A percentile compares a stretch with the other conserved stretches of the same genome.
phyloP scores from a whole-genome alignment of 441 rosid species.

The Populus hybrid region DNA sequence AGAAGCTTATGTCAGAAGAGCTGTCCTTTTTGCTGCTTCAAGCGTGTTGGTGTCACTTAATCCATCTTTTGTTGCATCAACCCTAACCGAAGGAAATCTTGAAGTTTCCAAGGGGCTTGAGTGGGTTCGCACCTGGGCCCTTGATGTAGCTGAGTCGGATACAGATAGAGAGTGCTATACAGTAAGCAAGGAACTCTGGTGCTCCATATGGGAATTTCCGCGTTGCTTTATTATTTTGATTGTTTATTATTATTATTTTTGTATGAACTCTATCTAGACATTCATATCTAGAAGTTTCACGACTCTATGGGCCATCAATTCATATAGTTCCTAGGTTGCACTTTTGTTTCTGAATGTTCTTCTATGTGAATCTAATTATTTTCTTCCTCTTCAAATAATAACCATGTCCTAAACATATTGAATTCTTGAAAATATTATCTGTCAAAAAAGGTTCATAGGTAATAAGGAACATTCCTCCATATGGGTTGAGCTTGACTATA shows the following conservation, averaged over 20 bases:
- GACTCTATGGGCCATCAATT: neutral
- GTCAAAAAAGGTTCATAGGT: neutral
- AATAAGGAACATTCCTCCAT: neutral
- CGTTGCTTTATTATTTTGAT: neutral
- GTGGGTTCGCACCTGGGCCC: constrained; percentile 90
- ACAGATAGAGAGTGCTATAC: constrained; percentile 79
- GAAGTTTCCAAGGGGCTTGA: constrained; percentile 81
- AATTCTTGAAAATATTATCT: neutral
- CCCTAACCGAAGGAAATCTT: constrained; percentile 66
- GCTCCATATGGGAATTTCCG: neutral
- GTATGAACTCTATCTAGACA: neutral
- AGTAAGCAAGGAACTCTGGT: constrained; percentile 38
- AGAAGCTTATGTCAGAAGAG: constrained; percentile 92
- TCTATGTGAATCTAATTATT: neutral
- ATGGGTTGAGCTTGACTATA: neutral
- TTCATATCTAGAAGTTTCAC: neutral
- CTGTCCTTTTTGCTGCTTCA: constrained; percentile 88
- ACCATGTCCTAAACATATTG: neutral
- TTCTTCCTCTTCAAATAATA: neutral
- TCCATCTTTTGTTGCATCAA: constrained; percentile 73
- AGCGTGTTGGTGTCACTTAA: constrained; percentile 75
- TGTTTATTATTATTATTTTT: neutral
- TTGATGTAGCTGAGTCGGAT: constrained; percentile 73
- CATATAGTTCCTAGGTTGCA: neutral
- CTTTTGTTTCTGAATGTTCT: neutral